phyloP scores from a whole-genome alignment of 192 early-diverging fungal species.

The Rhizophagus clarus region DNA sequence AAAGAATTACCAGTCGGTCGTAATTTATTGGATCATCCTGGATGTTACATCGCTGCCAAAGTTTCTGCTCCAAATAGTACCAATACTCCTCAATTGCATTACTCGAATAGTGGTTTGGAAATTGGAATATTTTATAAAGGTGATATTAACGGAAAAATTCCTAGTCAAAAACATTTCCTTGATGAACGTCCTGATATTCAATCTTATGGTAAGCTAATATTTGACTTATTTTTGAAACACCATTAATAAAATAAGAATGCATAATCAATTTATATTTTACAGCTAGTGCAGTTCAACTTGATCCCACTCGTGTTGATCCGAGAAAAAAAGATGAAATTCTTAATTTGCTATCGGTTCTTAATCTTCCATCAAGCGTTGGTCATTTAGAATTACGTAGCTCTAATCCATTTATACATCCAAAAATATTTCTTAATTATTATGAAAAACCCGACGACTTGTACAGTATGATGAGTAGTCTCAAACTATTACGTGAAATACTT shows the following conservation, averaged over 20 bases:
- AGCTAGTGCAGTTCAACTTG: too few species aligned
- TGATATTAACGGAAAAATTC: neutral
- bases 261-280: too few species aligned
- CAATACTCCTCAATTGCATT: too few species aligned
- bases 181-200: slow-evolving; percentile 4
- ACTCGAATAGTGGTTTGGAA: neutral
- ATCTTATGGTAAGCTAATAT: neutral
- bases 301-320: too few species aligned
- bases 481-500: neutral
- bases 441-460: neutral
- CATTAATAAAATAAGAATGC: too few species aligned
- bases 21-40: neutral
- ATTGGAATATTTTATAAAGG: neutral
- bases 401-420: too few species aligned
- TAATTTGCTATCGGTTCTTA: too few species aligned
- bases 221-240: too few species aligned
- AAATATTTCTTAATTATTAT: too few species aligned
- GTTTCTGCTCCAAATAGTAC: neutral
- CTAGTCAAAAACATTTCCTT: neutral
- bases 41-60: neutral
- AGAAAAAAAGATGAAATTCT: too few species aligned
- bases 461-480: neutral
- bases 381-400: too few species aligned
- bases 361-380: too few species aligned
- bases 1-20: slow-evolving; percentile 1